Percentiles rank a stretch among this genome's conserved stretches.
These are phyloP conservation scores for Globisporangium nunn DNA, from an alignment of 352 stramenopile species.

Conservation along the genomic window DNA sequence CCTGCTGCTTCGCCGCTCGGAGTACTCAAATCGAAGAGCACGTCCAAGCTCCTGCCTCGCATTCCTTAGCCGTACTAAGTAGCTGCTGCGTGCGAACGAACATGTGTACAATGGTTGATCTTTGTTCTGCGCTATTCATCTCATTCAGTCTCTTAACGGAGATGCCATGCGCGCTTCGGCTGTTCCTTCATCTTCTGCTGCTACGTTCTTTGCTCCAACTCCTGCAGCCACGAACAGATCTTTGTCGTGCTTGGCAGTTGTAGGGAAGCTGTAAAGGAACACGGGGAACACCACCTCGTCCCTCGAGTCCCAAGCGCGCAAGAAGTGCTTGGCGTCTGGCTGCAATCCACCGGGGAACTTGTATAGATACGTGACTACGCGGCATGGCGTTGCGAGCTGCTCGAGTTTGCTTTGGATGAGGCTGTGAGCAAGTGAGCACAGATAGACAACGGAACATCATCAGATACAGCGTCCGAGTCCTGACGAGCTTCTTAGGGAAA, in stretches of 20 bases:
- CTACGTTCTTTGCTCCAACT: background rate
- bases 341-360: slow-evolving; percentile 33
- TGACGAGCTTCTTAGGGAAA: no score
- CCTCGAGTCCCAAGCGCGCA: slow-evolving; percentile 28
- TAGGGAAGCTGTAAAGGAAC: slow-evolving; percentile 66
- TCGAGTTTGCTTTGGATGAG: slow-evolving; percentile 46
- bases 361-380: slow-evolving; percentile 79
- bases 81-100: no score
- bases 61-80: slow-evolving; percentile 14
- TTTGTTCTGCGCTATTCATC: no score
- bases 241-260: background rate
- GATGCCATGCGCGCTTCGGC: background rate
- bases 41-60: slow-evolving; percentile 27
- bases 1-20: slow-evolving; percentile 2
- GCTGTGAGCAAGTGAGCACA: slow-evolving; percentile 13
- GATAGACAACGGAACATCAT: background rate
- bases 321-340: slow-evolving; percentile 34
- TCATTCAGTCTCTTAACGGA: background rate
- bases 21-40: slow-evolving; percentile 25
- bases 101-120: no score
- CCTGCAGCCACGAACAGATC: background rate
- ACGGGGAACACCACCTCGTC: slow-evolving; percentile 57
- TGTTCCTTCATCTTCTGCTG: background rate
- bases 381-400: slow-evolving; percentile 25
- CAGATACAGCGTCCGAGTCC: no score